Base-by-base conservation (phyloP, 192 early-diverging fungal genomes). In the Dissophora globulifera region DNA sequence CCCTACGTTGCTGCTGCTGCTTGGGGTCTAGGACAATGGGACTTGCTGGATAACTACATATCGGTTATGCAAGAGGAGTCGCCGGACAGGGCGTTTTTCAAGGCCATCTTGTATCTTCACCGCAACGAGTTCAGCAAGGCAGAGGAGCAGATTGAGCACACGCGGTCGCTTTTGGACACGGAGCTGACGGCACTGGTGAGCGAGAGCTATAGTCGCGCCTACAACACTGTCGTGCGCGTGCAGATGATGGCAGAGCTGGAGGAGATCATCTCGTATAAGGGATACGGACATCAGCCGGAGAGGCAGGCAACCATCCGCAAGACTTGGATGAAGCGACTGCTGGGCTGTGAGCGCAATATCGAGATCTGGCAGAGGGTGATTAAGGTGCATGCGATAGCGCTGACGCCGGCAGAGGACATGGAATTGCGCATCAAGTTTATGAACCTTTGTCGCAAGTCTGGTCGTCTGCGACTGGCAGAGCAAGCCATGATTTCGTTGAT, bases 221-320 rank as follows among this genome's bases (percentile, higher is more conserved):
- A 98, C 75, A 82, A 84, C 81, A 89, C 57, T 17, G 89, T 98
- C 6, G 94, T 99, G 19, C 89, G 93, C 17, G 93, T 95, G 53
- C 97, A 99, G 79, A 93, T 99, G 96, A 88, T 98, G 63, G 93
- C 95, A 0, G 97, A 99, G 70, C 80, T 99, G 35, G 97, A 99
- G 67, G 97, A 99, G 74, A 93, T 96, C 49, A 95, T 99, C 26
- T 79, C 85, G 0, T 99, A 95, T 71, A 96, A 95, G 63, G 85
- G 89, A 33, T 81, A 87, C 7, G 83, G 89, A 17, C 88, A 96
- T 43, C 89, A 95, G 31, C 85, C 88, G 0, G 88, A 97, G 49
- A 83, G 90, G 2, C 85, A 88, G 54, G 78, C 66, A 8, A 83
- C 87, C 0, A 96, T 99, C 26, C 82, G 93, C 30, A 86, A 86